Evolutionary conservation across 768 basidiomycete genomes (phyloP), one percentile per base, ranked within the genome.

Genomic region (Rhodotorula taiwanensis): DNA sequence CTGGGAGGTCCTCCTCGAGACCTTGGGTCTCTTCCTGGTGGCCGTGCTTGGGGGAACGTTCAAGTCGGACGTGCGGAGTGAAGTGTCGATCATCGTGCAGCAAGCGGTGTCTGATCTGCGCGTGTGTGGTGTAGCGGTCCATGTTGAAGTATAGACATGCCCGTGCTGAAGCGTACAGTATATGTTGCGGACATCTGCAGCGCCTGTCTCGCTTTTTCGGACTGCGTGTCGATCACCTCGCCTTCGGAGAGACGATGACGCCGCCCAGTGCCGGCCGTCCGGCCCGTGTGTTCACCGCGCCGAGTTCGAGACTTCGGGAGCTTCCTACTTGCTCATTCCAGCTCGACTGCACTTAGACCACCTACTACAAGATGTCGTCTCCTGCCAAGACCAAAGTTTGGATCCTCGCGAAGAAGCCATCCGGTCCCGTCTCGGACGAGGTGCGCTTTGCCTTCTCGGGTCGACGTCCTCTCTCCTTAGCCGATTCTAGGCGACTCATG

Each of bases 351-450:
- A 21, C 47, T 11, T 23, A 23, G n/a, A n/a, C n/a, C n/a, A n/a
- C n/a, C n/a, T n/a, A 5, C 28, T 5, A 16, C 34, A 7, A 7
- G 49, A 59, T 45, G 52, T 60, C 70, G 27, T 6, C 60, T 18
- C 67, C 72, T 16, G 52, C 52, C 25, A 47, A 47, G 5, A 58
- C 70, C 54, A 62, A 64, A 41, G 62, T 66, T 27, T 70, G 66
- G 63, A 63, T 72, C 61, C 41, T 73, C 55, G 48, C 42, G 36
- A 55, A 74, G 50, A 70, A 70, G 41, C 73, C 73, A 7, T n/a
- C 21, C 11, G 66, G 44, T 7, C 52, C 30, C 13, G 60, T 75
- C 64, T 58, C 31, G 5, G 34, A 50, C 49, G 23, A 50, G 49
- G 49, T 33, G 49, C 49, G 49, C 13, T 13, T 39, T 43, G 9